Percentiles rank a stretch among this genome's conserved stretches.
These are phyloP conservation scores for Colletotrichum godetiae DNA, from an alignment of 2,329 filamentous ascomycete species.

Conservation along the genomic window DNA sequence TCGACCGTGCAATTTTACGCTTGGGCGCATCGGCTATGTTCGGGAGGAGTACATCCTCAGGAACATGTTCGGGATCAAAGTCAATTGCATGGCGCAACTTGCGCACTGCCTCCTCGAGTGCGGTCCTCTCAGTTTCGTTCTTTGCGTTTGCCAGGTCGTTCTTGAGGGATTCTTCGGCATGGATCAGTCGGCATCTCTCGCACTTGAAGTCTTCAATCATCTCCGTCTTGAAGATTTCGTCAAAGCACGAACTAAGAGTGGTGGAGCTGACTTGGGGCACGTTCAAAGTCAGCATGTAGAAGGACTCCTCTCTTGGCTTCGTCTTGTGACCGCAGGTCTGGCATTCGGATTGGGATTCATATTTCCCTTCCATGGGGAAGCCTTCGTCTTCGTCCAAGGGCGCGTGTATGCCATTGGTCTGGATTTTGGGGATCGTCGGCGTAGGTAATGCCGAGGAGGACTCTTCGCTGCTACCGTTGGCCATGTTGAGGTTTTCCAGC, in stretches of 20 bases:
- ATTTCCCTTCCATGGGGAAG: conserved; percentile 91
- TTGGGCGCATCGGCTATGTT: conserved; percentile 80
- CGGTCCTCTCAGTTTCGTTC: conserved; percentile 64
- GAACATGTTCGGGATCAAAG: conserved; percentile 83
- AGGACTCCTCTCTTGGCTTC: conserved; percentile 83
- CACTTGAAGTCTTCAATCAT: conserved; percentile 98
- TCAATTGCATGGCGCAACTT: conserved; percentile 77
- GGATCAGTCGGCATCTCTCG: conserved; percentile 88
- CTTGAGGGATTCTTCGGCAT: conserved; percentile 76
- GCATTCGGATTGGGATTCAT: conserved; percentile 96
- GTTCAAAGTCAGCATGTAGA: conserved; percentile 91
- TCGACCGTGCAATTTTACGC: conserved; percentile 86
- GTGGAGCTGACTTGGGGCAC: conserved; percentile 88
- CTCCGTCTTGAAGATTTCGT: conserved; percentile 93
- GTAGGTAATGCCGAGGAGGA: conserved; percentile 29
- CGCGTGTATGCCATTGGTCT: conserved; percentile 29
- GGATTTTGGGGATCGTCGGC: conserved; percentile 28
- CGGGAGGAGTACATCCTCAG: conserved; percentile 79
- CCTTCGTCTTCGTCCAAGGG: conserved; percentile 53
- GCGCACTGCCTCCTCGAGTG: conserved; percentile 57
- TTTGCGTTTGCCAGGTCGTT: conserved; percentile 67
- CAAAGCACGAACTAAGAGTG: conserved; percentile 88
- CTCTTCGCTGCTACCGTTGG: conserved; percentile 25
- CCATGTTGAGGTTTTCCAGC: conserved; percentile 42
- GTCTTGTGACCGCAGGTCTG: conserved; percentile 90